Base-by-base conservation (phyloP, 192 early-diverging fungal genomes). In the Powellomyces hirtus region DNA sequence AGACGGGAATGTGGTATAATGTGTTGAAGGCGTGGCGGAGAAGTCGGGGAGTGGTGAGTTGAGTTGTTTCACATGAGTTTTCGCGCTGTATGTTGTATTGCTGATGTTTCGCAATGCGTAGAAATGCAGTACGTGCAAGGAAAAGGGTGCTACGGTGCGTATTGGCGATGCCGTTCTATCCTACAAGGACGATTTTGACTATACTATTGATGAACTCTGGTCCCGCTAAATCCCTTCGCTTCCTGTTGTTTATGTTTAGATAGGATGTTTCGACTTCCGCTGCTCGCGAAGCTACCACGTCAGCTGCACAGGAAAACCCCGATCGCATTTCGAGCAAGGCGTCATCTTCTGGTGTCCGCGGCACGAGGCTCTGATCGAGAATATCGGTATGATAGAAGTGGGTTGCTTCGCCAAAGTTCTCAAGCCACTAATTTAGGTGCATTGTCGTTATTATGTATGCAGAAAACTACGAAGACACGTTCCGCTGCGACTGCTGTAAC, bases 1-100 rank as follows among this genome's bases (percentile, higher is more conserved):
- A n/a, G n/a, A n/a, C n/a, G n/a, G n/a, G 86, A 6, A 76, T 78
- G 40, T 96, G 93, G 93, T 94, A 86, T 61, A 96, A 96, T 76
- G 91, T 96, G 0, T 82, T 89, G 0, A 76, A 79, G 22, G 94
- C 94, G 8, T 75, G 92, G 63, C 70, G 81, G 22, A 81, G 92
- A 10, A 89, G 88, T 0, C 80, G 92, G 24, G 83, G 84, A 0
- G 85, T 94, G 75, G 86, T 89, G 78, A 40, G 75, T 72, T n/a
- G 22, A n/a, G n/a, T n/a, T n/a, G n/a, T n/a, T n/a, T n/a, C n/a
- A n/a, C n/a, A n/a, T n/a, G n/a, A n/a, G 29, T 18, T 20, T 35
- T 38, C 33, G 13, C 27, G 16, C 3, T 26, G 4, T 16, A 38
- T 50, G 36, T 16, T 44, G 22, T 80, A 34, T 20, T n/a, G n/a